phyloP scores from a whole-genome alignment of 768 basidiomycete species.

The Naganishia kalamii region DNA sequence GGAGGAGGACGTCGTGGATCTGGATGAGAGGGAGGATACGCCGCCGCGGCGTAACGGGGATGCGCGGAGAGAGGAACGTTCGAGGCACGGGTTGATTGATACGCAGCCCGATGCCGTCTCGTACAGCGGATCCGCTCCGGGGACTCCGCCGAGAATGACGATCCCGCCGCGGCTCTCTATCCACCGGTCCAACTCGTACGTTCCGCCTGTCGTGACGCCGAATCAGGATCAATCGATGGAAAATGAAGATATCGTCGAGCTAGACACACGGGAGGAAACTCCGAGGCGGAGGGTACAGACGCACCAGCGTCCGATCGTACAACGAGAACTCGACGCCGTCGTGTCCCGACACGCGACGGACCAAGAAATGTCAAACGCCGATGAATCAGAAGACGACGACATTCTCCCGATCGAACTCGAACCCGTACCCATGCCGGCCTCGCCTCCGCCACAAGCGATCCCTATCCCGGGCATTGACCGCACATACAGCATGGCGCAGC shows the following conservation, averaged over 20 bases:
- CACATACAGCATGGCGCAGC: constrained; percentile 3
- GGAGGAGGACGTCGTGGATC: background rate
- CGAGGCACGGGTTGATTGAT: background rate
- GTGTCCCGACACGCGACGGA: background rate
- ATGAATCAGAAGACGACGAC: background rate
- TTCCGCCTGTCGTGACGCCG: background rate
- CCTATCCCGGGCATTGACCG: background rate
- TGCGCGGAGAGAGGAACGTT: background rate
- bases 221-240: background rate
- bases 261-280: constrained; percentile 1
- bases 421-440: background rate
- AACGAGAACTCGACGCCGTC: background rate
- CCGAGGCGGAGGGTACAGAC: background rate
- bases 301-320: background rate
- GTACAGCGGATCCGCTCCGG: too few species aligned
- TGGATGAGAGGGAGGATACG: constrained; percentile 2
- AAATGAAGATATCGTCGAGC: background rate
- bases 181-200: background rate
- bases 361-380: background rate
- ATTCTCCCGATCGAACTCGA: constrained; percentile 5
- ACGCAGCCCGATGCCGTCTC: background rate
- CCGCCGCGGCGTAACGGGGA: constrained; percentile 1
- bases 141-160: background rate
- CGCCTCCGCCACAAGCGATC: background rate
- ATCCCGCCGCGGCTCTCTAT: background rate